phyloP scores from a whole-genome alignment of 1,284 basidiomycete species.

The Rhodotorula sp. region DNA sequence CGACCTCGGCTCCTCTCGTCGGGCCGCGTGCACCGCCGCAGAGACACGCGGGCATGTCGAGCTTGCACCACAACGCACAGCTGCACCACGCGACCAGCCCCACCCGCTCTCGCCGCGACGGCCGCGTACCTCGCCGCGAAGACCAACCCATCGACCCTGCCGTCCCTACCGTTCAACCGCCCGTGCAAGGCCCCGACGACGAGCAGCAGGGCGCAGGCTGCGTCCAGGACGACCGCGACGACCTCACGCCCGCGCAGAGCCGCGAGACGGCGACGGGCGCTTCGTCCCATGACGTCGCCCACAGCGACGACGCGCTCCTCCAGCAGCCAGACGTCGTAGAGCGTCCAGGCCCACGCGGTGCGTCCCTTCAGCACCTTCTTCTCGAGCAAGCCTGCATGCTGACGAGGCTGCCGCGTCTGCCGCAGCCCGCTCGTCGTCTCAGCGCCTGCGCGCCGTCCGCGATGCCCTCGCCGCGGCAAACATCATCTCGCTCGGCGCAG shows the following conservation, averaged over 20 bases:
- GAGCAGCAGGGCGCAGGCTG: too few species aligned
- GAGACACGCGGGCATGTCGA: too few species aligned
- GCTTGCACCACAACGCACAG: too few species aligned
- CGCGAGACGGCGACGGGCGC: background rate
- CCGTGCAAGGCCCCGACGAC: too few species aligned
- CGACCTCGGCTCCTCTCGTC: too few species aligned
- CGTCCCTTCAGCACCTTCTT: background rate
- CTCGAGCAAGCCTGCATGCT: background rate
- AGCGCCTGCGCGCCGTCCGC: background rate
- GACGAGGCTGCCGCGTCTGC: background rate
- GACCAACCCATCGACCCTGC: too few species aligned
- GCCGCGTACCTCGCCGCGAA: too few species aligned
- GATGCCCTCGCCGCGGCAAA: slow-evolving; percentile 19
- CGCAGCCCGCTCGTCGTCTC: slow-evolving; percentile 7
- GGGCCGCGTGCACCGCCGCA: too few species aligned
- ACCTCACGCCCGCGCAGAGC: background rate
- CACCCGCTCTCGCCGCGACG: too few species aligned
- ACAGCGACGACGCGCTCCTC: background rate
- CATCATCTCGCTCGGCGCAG: slow-evolving; percentile 10
- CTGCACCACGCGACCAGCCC: too few species aligned
- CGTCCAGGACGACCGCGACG: too few species aligned
- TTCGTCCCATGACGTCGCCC: background rate
- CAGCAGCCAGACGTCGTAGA: background rate
- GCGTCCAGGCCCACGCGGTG: background rate
- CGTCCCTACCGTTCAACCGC: too few species aligned